Evolutionary conservation across 2,329 filamentous ascomycete species (phyloP).

Genomic region (Ascochyta viciae-villosae): DNA sequence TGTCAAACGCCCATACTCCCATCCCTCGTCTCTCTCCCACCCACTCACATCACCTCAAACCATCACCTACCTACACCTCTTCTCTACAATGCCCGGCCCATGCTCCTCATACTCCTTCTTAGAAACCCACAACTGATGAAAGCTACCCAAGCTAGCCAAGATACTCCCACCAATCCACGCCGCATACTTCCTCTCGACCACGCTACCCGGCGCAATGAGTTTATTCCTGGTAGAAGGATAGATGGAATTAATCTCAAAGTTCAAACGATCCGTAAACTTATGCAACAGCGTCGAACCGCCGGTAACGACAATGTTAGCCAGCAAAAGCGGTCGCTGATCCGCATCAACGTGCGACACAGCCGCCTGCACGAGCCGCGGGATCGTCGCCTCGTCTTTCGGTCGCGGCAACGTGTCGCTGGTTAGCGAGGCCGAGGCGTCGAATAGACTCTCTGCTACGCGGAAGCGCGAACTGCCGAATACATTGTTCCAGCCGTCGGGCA

Average conservation of each 20-base stretch:
- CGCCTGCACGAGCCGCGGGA: slow-evolving; percentile 81
- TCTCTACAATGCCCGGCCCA: slow-evolving; percentile 88
- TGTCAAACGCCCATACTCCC: too few relatives aligned
- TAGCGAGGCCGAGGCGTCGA: slow-evolving; percentile 82
- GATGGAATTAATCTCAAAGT: slow-evolving; percentile 79
- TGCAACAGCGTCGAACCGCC: slow-evolving; percentile 87
- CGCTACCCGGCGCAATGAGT: slow-evolving; percentile 84
- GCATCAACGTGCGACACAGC: slow-evolving; percentile 83
- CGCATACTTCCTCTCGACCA: slow-evolving; percentile 87
- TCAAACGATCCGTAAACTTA: slow-evolving; percentile 89
- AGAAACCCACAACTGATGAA: slow-evolving; percentile 99
- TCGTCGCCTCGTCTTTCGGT: slow-evolving; percentile 76
- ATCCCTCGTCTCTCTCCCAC: too few relatives aligned
- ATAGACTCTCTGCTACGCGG: slow-evolving; percentile 85
- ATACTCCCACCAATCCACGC: slow-evolving; percentile 98
- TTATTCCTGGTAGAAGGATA: slow-evolving; percentile 88
- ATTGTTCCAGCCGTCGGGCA: slow-evolving; percentile 96
- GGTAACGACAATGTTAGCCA: slow-evolving; percentile 91
- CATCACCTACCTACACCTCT: slow-evolving; percentile 79
- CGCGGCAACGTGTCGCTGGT: slow-evolving; percentile 57
- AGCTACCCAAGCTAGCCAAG: slow-evolving; percentile 90
- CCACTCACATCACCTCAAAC: too few relatives aligned
- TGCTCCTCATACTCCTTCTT: slow-evolving; percentile 98
- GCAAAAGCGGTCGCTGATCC: slow-evolving; percentile 81
- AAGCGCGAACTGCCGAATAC: slow-evolving; percentile 91